Base-by-base conservation (phyloP, 2,329 filamentous ascomycete species). In the Parastagonospora avenae region DNA sequence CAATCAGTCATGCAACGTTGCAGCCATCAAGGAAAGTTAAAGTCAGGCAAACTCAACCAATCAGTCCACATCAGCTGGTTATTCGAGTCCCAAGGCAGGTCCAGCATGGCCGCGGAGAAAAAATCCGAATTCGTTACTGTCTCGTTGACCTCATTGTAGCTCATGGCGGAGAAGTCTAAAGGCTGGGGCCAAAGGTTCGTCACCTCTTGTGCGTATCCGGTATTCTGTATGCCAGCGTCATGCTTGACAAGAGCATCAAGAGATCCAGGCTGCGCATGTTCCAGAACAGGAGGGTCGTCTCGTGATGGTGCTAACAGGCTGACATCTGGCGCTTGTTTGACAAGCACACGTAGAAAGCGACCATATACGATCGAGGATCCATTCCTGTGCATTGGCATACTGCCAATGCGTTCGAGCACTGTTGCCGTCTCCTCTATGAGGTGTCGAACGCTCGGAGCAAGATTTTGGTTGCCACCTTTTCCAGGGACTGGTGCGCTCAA, bases 401-500 rank as follows among this genome's bases (percentile, higher is more conserved):
- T 83, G 5, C 88, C 88, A 31, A 90, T 86, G 19, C 87, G 82
- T 62, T 89, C 86, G 4, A 91, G 73, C 0, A 90, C 86, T 8
- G 82, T 83, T 1, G 86, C 86, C 0, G 85, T 85, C 66, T 91
- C 87, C 54, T 87, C 83, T 31, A 90, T 70, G 11, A 73, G 55
- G 42, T 72, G 66, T 16, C 63, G 57, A 1, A 73, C 67, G 42
- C 68, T 72, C 7, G 70, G 70, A 29, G 68, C 68, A 27, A 73
- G 64, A 30, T 65, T 70, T 28, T 64, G 63, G 24, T 47, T 55
- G 14, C 58, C 50, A 4, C 57, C 57, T 19, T 56, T 64, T 7
- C 58, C 52, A 4, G 66, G 55, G 2, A 63, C 48, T 10, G 67
- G 63, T 12, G 66, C 61, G 48, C 68, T 69, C 15, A 72, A 52